Percentiles rank a stretch among this genome's conserved stretches.
Conservation (phyloP, 192 early-diverging fungal genomes). For the Umbelopsis vinacea region DNA sequence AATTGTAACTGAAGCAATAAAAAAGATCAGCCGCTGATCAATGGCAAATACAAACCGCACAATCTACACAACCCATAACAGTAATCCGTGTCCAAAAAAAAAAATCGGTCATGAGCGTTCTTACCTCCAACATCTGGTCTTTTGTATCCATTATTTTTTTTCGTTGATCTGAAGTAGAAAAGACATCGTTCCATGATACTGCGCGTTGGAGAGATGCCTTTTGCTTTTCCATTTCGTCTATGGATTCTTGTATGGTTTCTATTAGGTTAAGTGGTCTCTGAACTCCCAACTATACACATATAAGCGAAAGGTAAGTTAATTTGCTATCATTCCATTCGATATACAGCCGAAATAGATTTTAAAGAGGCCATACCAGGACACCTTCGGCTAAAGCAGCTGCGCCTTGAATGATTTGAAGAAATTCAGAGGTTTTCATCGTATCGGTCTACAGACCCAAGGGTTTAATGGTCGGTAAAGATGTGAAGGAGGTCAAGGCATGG, state of each 20-base stretch:
- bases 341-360: too few relatives aligned
- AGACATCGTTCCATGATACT: conserved; percentile 24
- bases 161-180: conserved; percentile 34
- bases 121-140: conserved; percentile 44
- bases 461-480: conserved; percentile 4
- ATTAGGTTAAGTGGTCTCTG: conserved; percentile 34
- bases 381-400: conserved; percentile 22
- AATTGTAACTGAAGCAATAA: conserved; percentile 36
- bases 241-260: conserved; percentile 13
- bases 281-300: conserved; percentile 26
- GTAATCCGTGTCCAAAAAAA: too few relatives aligned
- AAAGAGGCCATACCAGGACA: conserved; percentile 27
- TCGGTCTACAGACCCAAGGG: conserved; percentile 5
- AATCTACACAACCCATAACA: too few relatives aligned
- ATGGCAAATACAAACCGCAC: not conserved
- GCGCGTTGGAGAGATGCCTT: conserved; percentile 24
- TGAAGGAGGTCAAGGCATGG: not conserved
- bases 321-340: too few relatives aligned
- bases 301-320: not conserved
- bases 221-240: conserved; percentile 32
- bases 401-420: conserved; percentile 11
- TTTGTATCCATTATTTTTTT: conserved; percentile 45
- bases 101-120: not conserved
- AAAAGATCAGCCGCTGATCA: not conserved
- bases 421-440: conserved; percentile 20